These are phyloP conservation scores for Mucor lusitanicus DNA, from an alignment of 371 early-diverging fungal genomes.

Conservation along the genomic window DNA sequence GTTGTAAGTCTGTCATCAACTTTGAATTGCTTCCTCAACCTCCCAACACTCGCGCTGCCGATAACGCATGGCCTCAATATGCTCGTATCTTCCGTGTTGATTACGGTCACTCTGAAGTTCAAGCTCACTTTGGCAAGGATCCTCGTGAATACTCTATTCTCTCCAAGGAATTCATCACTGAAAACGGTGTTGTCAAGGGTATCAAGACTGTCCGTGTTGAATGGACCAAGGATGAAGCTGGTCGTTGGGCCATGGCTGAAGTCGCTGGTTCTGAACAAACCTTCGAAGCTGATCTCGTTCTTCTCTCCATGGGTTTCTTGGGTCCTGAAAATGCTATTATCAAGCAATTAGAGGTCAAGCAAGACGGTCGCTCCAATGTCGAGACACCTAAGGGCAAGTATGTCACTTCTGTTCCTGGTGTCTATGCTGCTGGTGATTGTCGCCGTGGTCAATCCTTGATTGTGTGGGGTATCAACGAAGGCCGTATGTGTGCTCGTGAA, in stretches of 20 bases:
- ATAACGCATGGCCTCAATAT: conserved; percentile 98
- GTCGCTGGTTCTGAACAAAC: conserved; percentile 81
- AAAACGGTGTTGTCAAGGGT: conserved; percentile 84
- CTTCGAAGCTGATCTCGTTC: conserved; percentile 86
- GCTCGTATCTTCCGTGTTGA: conserved; percentile 93
- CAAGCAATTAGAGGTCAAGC: conserved; percentile 76
- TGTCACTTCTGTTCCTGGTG: conserved; percentile 74
- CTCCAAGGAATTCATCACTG: conserved; percentile 91
- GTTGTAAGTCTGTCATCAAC: conserved; percentile 89
- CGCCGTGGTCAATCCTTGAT: conserved; percentile 93
- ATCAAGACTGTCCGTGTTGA: conserved; percentile 94
- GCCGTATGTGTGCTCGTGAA: conserved; percentile 93
- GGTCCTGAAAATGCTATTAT: conserved; percentile 90
- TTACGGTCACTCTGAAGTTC: conserved; percentile 94
- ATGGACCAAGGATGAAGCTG: conserved; percentile 82
- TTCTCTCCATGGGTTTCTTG: conserved; percentile 96
- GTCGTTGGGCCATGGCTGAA: conserved; percentile 90
- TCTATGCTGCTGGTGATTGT: conserved; percentile 97
- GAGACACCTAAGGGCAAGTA: conserved; percentile 81
- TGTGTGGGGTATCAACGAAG: conserved; percentile 98
- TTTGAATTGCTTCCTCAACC: conserved; percentile 96
- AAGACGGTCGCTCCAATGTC: conserved; percentile 77
- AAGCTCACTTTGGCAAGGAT: conserved; percentile 85
- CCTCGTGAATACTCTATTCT: conserved; percentile 94
- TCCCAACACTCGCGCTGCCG: conserved; percentile 74